These are phyloP conservation scores for Helianthus annuus DNA, from an alignment of 129 eudicot genomes.

Conservation along the genomic window DNA sequence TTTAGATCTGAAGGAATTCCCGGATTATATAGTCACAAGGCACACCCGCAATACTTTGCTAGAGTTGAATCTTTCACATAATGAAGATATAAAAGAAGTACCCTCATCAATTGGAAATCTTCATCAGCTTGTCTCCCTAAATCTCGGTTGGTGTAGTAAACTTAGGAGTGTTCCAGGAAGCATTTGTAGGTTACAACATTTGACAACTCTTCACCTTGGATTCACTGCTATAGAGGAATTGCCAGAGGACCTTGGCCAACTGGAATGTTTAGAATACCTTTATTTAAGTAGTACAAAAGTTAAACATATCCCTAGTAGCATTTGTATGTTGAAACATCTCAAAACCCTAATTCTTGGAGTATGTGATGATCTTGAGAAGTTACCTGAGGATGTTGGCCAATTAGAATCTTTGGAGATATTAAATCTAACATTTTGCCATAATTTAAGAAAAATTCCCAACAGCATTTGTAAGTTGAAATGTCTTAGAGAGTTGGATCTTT, in stretches of 20 bases:
- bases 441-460: background rate
- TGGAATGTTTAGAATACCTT: background rate
- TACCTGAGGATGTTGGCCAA: conserved; percentile 3
- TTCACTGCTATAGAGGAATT: background rate
- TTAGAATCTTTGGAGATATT: background rate
- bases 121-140: background rate
- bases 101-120: conserved; percentile 11
- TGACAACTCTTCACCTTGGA: background rate
- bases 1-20: background rate
- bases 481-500: background rate
- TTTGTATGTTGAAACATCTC: conserved; percentile 3
- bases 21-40: background rate
- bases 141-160: fast-evolving
- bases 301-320: background rate
- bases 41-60: background rate
- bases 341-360: background rate
- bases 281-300: background rate
- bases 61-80: background rate
- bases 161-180: background rate
- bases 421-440: fast-evolving
- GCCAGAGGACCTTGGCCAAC: background rate
- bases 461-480: background rate
- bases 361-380: background rate
- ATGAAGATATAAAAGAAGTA: background rate
- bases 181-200: conserved; percentile 3